phyloP scores from a whole-genome alignment of 2,329 filamentous ascomycete genomes.

The Hypomyces perniciosus region DNA sequence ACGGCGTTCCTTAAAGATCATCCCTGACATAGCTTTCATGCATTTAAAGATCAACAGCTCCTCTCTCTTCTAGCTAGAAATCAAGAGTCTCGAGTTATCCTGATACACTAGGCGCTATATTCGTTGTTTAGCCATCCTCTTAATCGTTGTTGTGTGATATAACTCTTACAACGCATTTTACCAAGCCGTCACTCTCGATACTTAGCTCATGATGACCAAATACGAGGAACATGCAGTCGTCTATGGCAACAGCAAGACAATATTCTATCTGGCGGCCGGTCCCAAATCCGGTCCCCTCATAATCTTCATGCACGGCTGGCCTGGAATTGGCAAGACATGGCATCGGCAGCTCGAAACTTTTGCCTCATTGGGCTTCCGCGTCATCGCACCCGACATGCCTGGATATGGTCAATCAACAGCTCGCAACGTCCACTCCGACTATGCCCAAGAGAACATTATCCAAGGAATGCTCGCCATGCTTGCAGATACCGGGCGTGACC shows the following conservation, averaged over 20 bases:
- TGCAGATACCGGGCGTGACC: slow-evolving; percentile 22
- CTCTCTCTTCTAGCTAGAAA: no score
- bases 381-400: slow-evolving; percentile 26
- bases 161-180: no score
- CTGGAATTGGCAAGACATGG: slow-evolving; percentile 27
- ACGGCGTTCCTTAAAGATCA: no score
- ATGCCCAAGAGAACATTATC: slow-evolving; percentile 22
- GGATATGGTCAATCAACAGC: slow-evolving; percentile 26
- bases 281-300: slow-evolving; percentile 23
- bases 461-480: slow-evolving; percentile 26
- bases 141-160: no score
- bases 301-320: slow-evolving; percentile 33
- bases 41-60: no score
- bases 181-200: no score
- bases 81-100: no score
- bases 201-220: no score
- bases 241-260: slow-evolving; percentile 21
- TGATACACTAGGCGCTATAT: no score
- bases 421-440: slow-evolving; percentile 18
- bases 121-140: no score
- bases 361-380: slow-evolving; percentile 25
- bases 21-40: no score
- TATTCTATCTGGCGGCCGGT: slow-evolving; percentile 26
- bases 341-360: slow-evolving; percentile 22
- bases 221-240: slow-evolving; percentile 11